These are phyloP conservation scores for Fusarium pseudoanthophilum DNA, from an alignment of 2,329 filamentous ascomycete genomes.

Conservation along the genomic window DNA sequence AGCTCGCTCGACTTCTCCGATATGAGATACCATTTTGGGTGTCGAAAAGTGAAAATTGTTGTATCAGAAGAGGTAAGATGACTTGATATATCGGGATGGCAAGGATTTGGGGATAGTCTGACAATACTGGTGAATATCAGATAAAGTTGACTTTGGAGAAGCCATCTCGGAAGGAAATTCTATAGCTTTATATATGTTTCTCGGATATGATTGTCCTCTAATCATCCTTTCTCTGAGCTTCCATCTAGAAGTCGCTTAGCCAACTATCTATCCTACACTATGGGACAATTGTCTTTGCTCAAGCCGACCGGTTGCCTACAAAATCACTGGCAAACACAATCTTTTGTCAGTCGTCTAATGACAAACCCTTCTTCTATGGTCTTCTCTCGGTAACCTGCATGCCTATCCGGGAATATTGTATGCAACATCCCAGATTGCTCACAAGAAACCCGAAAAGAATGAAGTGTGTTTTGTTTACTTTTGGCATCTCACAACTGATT, in stretches of 20 bases:
- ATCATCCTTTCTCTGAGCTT: not conserved
- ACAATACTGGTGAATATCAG: not conserved
- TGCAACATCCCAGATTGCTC: not conserved
- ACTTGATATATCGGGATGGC: not conserved
- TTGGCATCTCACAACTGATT: too few species aligned
- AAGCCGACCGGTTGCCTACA: not conserved
- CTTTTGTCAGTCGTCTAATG: accelerated
- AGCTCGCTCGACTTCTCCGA: not conserved
- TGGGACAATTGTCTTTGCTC: not conserved
- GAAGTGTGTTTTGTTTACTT: not conserved
- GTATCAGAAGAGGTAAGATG: not conserved
- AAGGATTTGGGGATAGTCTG: not conserved
- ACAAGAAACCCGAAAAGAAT: not conserved
- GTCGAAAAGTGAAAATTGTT: not conserved
- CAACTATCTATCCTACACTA: not conserved
- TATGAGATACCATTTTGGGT: not conserved
- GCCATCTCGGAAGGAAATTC: not conserved
- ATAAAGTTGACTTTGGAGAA: not conserved
- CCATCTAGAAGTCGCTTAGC: not conserved
- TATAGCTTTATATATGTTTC: not conserved
- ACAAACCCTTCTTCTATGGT: not conserved
- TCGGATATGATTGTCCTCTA: not conserved
- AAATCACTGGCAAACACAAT: not conserved
- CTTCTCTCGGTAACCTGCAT: not conserved
- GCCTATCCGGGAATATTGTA: not conserved